Conservation (phyloP, 257 asterid species). For the Capsicum chinense region DNA sequence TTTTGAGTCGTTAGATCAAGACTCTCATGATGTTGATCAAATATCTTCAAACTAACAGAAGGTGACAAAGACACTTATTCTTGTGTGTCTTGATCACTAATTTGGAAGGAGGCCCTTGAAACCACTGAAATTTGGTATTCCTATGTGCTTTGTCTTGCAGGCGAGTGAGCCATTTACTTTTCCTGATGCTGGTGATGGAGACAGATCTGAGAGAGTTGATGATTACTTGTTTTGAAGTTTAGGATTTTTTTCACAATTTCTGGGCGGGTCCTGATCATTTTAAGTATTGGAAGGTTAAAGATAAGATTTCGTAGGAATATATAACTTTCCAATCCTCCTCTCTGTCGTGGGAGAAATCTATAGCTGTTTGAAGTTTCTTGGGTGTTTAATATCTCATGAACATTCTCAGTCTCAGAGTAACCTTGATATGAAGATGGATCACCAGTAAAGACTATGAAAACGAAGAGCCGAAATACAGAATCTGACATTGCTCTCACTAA, state of each 20-base stretch:
- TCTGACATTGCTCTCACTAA: conserved; percentile 67
- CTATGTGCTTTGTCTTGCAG: conserved; percentile 44
- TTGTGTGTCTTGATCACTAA: neutral
- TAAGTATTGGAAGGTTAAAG: conserved; percentile 78
- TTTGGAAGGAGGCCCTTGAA: neutral
- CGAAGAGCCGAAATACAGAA: conserved; percentile 59
- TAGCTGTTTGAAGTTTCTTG: conserved; percentile 24
- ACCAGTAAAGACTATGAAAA: conserved; percentile 58
- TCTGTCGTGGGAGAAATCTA: neutral
- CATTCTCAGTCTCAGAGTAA: conserved; percentile 50
- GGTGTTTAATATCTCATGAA: neutral
- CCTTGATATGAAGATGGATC: conserved; percentile 57
- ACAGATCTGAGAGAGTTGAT: conserved; percentile 33
- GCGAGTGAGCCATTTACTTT: conserved; percentile 49
- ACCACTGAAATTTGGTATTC: conserved; percentile 21
- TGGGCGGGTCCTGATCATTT: conserved; percentile 49
- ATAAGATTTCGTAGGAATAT: conserved; percentile 42
- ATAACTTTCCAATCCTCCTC: conserved; percentile 18
- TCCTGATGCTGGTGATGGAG: conserved; percentile 43
- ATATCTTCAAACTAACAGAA: conserved; percentile 52
- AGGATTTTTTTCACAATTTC: conserved; percentile 66
- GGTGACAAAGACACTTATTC: conserved; percentile 25
- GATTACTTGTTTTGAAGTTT: conserved; percentile 65
- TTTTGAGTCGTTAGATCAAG: conserved; percentile 56
- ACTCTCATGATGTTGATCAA: conserved; percentile 53